A percentile compares a stretch with the other conserved stretches of the same genome.
phyloP scores from a whole-genome alignment of 2,329 filamentous ascomycete genomes.

The Colletotrichum sp. region DNA sequence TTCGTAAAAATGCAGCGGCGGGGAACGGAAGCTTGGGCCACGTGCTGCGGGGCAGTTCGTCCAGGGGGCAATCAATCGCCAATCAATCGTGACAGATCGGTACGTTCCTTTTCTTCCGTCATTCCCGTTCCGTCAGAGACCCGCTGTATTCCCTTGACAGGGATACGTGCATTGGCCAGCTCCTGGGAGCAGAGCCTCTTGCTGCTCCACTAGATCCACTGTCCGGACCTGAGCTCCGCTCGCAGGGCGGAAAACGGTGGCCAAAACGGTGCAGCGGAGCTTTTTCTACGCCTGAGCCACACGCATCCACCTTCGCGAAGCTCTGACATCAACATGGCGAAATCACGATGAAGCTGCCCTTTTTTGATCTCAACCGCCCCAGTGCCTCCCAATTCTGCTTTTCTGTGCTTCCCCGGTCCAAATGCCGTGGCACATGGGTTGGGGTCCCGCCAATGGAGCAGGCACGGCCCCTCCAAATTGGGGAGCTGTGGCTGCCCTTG shows the following conservation, averaged over 20 bases:
- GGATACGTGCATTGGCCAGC: neutral
- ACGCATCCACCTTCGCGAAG: conserved; percentile 1
- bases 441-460: neutral
- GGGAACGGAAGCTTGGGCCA: conserved; percentile 7
- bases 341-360: conserved; percentile 2
- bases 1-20: neutral
- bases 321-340: conserved; percentile 23
- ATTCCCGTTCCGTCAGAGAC: neutral
- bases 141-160: neutral
- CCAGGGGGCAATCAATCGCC: neutral
- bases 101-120: neutral
- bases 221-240: conserved; percentile 14
- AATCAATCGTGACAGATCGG: neutral
- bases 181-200: neutral
- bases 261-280: neutral
- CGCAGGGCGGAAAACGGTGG: neutral
- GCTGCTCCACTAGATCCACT: neutral
- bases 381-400: neutral
- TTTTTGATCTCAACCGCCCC: neutral
- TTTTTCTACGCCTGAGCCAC: neutral
- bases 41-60: neutral
- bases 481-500: neutral
- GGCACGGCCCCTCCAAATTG: neutral
- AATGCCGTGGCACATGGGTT: neutral
- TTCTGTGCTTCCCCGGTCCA: neutral